Evolutionary conservation across 108 stramenopile genomes (phyloP), one percentile per base, ranked within the genome.

Genomic region (Seminavis robusta): DNA sequence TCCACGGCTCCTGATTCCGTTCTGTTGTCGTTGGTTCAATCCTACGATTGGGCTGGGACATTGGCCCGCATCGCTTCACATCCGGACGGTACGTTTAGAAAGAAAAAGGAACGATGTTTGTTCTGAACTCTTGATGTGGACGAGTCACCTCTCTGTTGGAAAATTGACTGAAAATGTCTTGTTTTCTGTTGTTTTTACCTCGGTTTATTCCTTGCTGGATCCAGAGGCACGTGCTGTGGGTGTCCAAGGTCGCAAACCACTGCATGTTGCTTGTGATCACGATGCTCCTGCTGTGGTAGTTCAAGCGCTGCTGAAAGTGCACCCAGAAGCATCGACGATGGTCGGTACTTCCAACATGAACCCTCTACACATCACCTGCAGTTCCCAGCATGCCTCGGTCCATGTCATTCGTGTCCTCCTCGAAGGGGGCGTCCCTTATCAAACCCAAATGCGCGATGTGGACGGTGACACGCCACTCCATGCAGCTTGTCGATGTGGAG

Each of bases 381-480:
- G 71, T 29, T 76, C 74, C 32, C 66, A 62, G 11, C 71, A 83
- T 43, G 81, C 81, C 4, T 78, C 76, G 19, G 66, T 67, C 25
- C 69, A 83, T 27, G 74, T 83, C 20, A 73, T 79, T 16, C 52
- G 56, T 16, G 60, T 77, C 17, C 33, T 84, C 45, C 49, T 80
- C 52, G 59, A 69, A 17, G 57, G 59, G 9, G 40, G 17, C n/a
- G 19, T 45, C 21, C 65, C 49, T 0, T 60, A 48, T 28, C 64
- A 70, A 24, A 79, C 74, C n/a, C 45, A 64, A 19, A 66, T 74
- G 63, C 74, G 66, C 33, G 81, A 83, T 49, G 63, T 79, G 8
- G 81, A 83, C 56, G 81, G 81, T 21, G 81, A 83, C 36, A 84
- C 82, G 0, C 73, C 82, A 1, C 71, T 84, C 17, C 82, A 84